Evolutionary conservation across 1,284 basidiomycete species (phyloP), one percentile per base, ranked within the genome.

Genomic region (Rhizoctonia solani): DNA sequence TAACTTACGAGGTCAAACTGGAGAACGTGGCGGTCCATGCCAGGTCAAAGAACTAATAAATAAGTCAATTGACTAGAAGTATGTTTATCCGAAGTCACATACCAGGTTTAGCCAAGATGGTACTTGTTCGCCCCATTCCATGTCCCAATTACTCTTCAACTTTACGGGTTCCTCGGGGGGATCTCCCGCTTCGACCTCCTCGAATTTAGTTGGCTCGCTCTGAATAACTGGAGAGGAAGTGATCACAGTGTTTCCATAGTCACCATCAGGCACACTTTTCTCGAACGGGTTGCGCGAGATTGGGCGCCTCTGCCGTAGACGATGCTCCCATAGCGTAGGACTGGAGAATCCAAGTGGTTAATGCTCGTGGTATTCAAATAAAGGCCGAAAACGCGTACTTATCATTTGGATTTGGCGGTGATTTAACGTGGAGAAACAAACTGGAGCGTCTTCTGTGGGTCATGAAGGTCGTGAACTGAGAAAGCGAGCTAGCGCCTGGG

Each of bases 101-200:
- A 65, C 61, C 21, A 65, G 37, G 39, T 65, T 65, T 16, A 65
- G 50, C 61, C 61, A 65, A 1, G 25, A 49, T n/a, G 61, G 61
- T n/a, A 49, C 61, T 14, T 65, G 61, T 16, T 65, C 61, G 19
- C 61, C 61, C 61, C 61, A 65, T 19, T 65, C 61, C 13, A 53
- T 19, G 41, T 65, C 61, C 6, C 25, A 37, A 29, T 65, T 65
- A n/a, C 41, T 53, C 14, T 52, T 46, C 30, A 32, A 5, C 2
- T 13, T 42, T 23, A 39, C n/a, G 37, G 16, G 37, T 9, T 50
- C 58, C 2, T 63, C 58, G n/a, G n/a, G n/a, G n/a, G n/a, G n/a
- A n/a, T n/a, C n/a, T n/a, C n/a, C n/a, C n/a, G n/a, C n/a, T n/a
- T n/a, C n/a, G n/a, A n/a, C n/a, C 5, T 23, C 5, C n/a, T 53